Evolutionary conservation across 2,329 filamentous ascomycete species (phyloP).

Genomic region (Pseudopithomyces chartarum): DNA sequence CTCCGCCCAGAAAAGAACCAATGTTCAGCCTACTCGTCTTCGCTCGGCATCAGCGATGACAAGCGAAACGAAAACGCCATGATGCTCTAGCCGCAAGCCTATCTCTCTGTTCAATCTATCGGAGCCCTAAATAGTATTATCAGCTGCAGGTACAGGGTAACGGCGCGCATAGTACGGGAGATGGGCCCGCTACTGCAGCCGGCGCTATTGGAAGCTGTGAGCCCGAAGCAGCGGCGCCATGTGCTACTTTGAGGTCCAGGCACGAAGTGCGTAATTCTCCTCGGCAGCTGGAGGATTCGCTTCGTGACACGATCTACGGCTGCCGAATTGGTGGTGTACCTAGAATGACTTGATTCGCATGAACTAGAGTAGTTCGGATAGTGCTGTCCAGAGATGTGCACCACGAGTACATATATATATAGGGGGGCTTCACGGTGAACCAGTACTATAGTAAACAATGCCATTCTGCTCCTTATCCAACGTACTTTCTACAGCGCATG

Average conservation of each 20-base stretch:
- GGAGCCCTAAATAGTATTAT: neutral
- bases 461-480: constrained; percentile 12
- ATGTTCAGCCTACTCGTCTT: neutral
- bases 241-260: neutral
- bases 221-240: neutral
- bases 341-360: neutral
- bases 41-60: neutral
- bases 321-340: neutral
- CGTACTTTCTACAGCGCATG: constrained; percentile 15
- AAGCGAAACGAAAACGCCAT: neutral
- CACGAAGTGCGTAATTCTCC: neutral
- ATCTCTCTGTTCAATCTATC: neutral
- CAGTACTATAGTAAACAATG: constrained; percentile 1
- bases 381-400: neutral
- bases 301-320: neutral
- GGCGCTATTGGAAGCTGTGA: neutral
- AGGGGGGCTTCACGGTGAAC: neutral
- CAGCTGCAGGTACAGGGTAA: neutral
- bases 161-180: neutral
- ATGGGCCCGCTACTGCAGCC: neutral
- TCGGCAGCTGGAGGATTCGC: neutral
- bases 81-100: neutral
- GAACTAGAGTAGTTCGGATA: neutral
- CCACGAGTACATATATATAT: neutral
- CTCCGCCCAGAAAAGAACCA: neutral